Evolutionary conservation across 2,329 filamentous ascomycete genomes (phyloP).

Genomic region (Arthrinium phaeospermum): DNA sequence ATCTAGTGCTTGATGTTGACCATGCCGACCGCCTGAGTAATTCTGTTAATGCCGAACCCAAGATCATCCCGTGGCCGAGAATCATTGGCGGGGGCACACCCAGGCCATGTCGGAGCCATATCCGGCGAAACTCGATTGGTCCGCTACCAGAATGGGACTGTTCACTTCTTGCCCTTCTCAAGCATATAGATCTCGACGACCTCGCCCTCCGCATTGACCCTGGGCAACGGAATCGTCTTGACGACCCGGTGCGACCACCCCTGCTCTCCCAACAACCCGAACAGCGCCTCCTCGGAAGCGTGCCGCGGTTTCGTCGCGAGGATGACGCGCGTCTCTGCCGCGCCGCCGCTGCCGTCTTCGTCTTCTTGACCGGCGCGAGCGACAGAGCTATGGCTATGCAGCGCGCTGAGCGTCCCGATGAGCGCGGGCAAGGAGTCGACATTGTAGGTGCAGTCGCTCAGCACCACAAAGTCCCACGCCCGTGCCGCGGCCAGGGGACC

Average conservation of each 20-base stretch:
- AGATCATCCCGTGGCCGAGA: too few species aligned
- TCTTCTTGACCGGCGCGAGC: background rate
- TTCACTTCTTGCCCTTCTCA: conserved; percentile 35
- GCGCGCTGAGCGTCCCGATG: conserved; percentile 56
- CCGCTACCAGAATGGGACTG: too few species aligned
- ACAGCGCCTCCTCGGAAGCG: conserved; percentile 55
- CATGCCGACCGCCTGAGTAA: too few species aligned
- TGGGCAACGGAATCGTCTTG: conserved; percentile 51
- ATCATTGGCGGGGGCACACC: too few species aligned
- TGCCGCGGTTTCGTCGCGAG: conserved; percentile 63
- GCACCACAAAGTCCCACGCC: conserved; percentile 58
- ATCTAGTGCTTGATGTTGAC: too few species aligned
- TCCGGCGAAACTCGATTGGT: too few species aligned
- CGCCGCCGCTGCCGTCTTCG: too few species aligned
- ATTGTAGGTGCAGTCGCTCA: conserved; percentile 69
- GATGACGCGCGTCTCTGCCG: conserved; percentile 49
- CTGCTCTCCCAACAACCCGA: conserved; percentile 50
- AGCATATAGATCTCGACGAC: conserved; percentile 60
- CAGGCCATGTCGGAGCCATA: too few species aligned
- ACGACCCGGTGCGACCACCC: conserved; percentile 52
- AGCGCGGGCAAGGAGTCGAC: conserved; percentile 60
- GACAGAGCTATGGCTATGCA: conserved; percentile 47
- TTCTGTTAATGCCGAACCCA: too few species aligned
- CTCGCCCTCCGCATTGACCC: conserved; percentile 51
- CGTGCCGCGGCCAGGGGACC: conserved; percentile 45